Conservation (phyloP, 345 rosid species). For the Isatis tinctoria region DNA sequence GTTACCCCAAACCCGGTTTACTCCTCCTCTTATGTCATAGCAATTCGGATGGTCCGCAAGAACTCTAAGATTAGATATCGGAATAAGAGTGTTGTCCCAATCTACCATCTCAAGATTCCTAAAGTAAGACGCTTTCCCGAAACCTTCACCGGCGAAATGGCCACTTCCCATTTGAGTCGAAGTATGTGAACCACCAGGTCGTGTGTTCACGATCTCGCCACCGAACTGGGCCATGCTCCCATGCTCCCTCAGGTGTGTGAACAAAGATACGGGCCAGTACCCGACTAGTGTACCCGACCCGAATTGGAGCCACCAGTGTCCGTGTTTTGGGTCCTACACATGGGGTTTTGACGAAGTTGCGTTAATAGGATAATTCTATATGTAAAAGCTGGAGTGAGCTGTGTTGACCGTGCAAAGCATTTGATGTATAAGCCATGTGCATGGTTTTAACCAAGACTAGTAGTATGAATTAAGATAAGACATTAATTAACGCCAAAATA, state of each 20-base stretch:
- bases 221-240: slow-evolving; percentile 98
- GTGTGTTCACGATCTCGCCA: slow-evolving; percentile 83
- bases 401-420: neutral
- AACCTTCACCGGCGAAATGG: slow-evolving; percentile 86
- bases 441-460: neutral
- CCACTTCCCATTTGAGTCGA: slow-evolving; percentile 98
- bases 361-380: neutral
- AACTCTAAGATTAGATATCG: slow-evolving; percentile 59
- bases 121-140: slow-evolving; percentile 88
- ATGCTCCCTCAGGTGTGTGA: slow-evolving; percentile 75
- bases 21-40: slow-evolving; percentile 84
- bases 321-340: slow-evolving; percentile 91
- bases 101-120: slow-evolving; percentile 87
- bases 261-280: slow-evolving; percentile 89
- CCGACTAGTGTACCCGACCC: slow-evolving; percentile 91
- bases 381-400: slow-evolving; percentile 6
- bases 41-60: slow-evolving; percentile 90
- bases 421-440: slow-evolving; percentile 24
- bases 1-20: slow-evolving; percentile 84
- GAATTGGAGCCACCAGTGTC: slow-evolving; percentile 99
- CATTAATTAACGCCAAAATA: neutral
- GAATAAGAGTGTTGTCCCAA: slow-evolving; percentile 88
- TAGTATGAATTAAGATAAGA: neutral
- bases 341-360: neutral
- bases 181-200: slow-evolving; percentile 76